phyloP scores from a whole-genome alignment of 345 rosid genomes.

The Kernera saxatilis region DNA sequence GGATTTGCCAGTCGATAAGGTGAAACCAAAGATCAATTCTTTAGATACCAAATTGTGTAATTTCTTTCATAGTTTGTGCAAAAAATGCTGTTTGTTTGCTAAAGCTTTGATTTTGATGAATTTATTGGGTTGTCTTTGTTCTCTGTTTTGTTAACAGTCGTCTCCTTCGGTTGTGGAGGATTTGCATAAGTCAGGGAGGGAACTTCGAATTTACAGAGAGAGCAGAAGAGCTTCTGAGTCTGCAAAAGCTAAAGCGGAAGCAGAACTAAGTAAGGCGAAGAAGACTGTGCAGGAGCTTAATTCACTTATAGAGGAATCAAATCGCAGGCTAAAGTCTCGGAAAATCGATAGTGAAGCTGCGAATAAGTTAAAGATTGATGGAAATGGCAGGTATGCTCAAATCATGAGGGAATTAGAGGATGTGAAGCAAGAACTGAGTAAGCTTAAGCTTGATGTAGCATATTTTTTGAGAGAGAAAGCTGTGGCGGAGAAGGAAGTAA shows the following conservation, averaged over 20 bases:
- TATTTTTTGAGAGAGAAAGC: conserved; percentile 54
- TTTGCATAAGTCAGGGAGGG: conserved; percentile 50
- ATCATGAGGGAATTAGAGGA: conserved; percentile 50
- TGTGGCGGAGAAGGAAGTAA: conserved; percentile 42
- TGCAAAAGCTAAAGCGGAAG: conserved; percentile 43
- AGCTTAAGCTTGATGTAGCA: conserved; percentile 69
- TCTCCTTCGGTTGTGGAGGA: conserved; percentile 52
- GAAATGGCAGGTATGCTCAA: conserved; percentile 25
- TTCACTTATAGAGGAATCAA: conserved; percentile 42
- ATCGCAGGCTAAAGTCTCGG: conserved; percentile 25
- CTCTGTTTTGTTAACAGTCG: conserved; percentile 27
- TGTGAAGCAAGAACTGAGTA: conserved; percentile 63
- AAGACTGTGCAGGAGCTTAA: conserved; percentile 44
- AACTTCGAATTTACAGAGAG: conserved; percentile 44
- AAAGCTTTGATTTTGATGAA: background rate
- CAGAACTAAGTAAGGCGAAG: conserved; percentile 44
- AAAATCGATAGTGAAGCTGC: conserved; percentile 27
- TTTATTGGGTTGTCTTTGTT: background rate
- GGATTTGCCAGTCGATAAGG: conserved; percentile 42
- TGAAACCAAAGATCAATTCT: conserved; percentile 13
- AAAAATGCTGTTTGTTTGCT: background rate
- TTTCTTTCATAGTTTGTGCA: background rate
- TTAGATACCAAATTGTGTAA: background rate
- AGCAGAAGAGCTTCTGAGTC: conserved; percentile 46
- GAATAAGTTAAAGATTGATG: conserved; percentile 19